Percentiles rank a stretch among this genome's conserved stretches.
Evolutionary conservation across 805 yeast genomes (phyloP).

Genomic region (Myxozyma neotropica): DNA sequence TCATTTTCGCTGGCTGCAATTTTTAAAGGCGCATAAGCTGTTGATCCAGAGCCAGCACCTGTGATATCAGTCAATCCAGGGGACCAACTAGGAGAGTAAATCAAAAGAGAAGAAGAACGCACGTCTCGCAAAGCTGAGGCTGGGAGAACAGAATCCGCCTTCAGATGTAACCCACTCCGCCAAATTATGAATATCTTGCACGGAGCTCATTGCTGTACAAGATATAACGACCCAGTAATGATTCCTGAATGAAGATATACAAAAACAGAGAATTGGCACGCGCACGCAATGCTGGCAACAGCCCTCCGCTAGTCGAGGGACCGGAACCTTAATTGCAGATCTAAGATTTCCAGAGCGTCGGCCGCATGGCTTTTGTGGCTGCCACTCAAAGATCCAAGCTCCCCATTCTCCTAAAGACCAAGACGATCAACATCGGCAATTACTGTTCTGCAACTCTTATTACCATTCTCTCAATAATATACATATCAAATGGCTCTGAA

Average conservation of each 20-base stretch:
- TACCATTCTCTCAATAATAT: no score
- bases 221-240: background rate
- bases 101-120: background rate
- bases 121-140: conserved; percentile 13
- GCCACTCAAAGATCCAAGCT: no score
- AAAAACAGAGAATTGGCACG: background rate
- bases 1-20: conserved; percentile 3
- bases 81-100: background rate
- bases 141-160: conserved; percentile 28
- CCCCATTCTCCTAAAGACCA: no score
- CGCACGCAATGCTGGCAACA: no score
- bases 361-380: no score
- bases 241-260: background rate
- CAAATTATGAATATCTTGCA: conserved; percentile 7
- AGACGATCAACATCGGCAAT: no score
- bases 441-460: no score
- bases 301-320: no score
- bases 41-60: conserved; percentile 22
- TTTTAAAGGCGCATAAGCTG: conserved; percentile 12
- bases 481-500: conserved; percentile 5
- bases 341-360: no score
- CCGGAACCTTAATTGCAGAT: background rate
- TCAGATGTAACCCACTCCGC: conserved; percentile 17
- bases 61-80: no score
- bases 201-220: background rate